Evolutionary conservation across 768 basidiomycete species (phyloP).

Genomic region (Clitopilus hobsonii): DNA sequence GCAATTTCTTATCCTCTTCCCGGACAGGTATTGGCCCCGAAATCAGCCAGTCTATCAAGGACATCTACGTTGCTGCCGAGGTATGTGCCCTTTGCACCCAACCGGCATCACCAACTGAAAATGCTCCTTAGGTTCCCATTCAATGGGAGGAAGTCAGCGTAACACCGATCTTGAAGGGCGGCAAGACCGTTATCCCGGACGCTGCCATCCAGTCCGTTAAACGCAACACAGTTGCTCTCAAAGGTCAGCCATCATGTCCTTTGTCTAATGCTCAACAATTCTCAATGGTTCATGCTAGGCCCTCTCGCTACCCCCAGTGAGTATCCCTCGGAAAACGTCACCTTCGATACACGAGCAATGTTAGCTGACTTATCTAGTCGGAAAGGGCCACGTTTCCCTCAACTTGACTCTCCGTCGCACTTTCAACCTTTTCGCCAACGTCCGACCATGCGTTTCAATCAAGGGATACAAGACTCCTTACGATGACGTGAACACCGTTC

Average conservation of each 20-base stretch:
- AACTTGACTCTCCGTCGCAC: constrained; percentile 96
- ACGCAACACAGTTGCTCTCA: constrained; percentile 96
- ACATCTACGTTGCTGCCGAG: constrained; percentile 86
- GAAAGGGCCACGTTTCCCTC: constrained; percentile 97
- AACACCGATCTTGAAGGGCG: constrained; percentile 87
- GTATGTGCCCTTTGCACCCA: no score
- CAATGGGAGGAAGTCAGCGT: constrained; percentile 99
- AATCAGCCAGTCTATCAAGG: constrained; percentile 93
- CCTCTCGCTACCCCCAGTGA: constrained; percentile 95
- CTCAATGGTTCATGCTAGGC: constrained; percentile 37
- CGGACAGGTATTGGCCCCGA: constrained; percentile 92
- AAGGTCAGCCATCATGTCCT: constrained; percentile 50
- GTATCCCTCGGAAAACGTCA: constrained; percentile 23
- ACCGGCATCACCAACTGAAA: background rate
- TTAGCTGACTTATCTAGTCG: constrained; percentile 52
- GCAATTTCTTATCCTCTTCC: constrained; percentile 8
- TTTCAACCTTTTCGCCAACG: constrained; percentile 98
- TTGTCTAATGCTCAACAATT: background rate
- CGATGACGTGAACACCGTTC: constrained; percentile 95
- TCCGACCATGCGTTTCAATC: constrained; percentile 94
- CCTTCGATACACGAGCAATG: constrained; percentile 4
- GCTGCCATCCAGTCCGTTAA: constrained; percentile 86
- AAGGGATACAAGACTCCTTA: constrained; percentile 98
- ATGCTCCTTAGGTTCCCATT: constrained; percentile 80
- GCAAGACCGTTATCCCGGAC: constrained; percentile 97